A percentile compares a stretch with the other conserved stretches of the same genome.
Conservation (phyloP, 2,329 filamentous ascomycete species). For the Diaporthe sp. region DNA sequence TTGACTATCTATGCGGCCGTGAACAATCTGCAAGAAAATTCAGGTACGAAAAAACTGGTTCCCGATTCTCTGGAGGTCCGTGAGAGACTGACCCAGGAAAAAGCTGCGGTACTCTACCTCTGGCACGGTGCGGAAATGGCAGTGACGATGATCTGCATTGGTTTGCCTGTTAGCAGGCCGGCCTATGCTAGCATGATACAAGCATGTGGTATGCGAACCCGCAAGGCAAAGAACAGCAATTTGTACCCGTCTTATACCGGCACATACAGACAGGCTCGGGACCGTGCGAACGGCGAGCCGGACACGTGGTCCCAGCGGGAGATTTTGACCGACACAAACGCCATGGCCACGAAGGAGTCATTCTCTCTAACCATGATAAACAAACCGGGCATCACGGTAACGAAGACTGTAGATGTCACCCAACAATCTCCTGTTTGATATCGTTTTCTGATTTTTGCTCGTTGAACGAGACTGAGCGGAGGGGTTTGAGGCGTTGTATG, state of each 20-base stretch:
- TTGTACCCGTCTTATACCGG: constrained; percentile 33
- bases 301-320: constrained; percentile 41
- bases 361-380: constrained; percentile 30
- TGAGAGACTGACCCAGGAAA: neutral
- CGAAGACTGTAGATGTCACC: constrained; percentile 40
- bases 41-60: constrained; percentile 2
- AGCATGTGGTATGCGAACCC: constrained; percentile 36
- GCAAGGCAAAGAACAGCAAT: constrained; percentile 25
- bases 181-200: constrained; percentile 37
- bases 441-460: neutral
- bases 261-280: constrained; percentile 27
- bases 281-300: constrained; percentile 9
- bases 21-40: constrained; percentile 34
- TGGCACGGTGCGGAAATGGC: constrained; percentile 43
- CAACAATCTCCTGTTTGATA: constrained; percentile 27
- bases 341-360: constrained; percentile 28
- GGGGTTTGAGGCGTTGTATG: neutral
- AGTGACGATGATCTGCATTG: constrained; percentile 42
- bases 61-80: neutral
- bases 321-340: constrained; percentile 33
- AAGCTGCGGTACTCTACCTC: constrained; percentile 40
- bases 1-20: constrained; percentile 39
- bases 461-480: constrained; percentile 20
- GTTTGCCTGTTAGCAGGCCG: constrained; percentile 40
- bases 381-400: constrained; percentile 40